These are phyloP conservation scores for Massariosphaeria phaeospora DNA, from an alignment of 495 filamentous ascomycete genomes.

Conservation along the genomic window DNA sequence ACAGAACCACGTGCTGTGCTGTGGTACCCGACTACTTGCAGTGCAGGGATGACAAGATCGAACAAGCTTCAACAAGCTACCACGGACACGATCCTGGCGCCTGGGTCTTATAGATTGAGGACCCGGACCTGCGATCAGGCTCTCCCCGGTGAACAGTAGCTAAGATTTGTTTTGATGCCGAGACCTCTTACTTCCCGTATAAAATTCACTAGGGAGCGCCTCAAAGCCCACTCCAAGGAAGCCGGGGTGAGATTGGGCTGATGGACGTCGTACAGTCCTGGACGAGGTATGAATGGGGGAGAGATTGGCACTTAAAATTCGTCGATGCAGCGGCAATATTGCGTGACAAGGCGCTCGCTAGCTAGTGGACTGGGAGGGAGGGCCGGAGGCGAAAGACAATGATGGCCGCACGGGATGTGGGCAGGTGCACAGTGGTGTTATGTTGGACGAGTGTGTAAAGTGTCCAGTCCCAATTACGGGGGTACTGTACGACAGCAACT, in stretches of 20 bases:
- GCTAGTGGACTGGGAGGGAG: no score
- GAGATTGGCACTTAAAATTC: conserved; percentile 2
- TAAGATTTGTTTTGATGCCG: no score
- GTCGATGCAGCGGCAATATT: conserved; percentile 1
- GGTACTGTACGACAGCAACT: no score
- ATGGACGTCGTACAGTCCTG: neutral
- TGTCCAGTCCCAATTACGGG: no score
- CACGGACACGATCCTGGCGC: conserved; percentile 15
- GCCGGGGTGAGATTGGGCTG: neutral
- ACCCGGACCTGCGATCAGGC: neutral
- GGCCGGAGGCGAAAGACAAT: no score
- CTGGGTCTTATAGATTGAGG: conserved; percentile 22
- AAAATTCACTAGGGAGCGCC: neutral
- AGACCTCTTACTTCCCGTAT: neutral
- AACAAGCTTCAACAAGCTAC: conserved; percentile 25
- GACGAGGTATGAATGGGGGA: neutral
- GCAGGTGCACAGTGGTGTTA: no score
- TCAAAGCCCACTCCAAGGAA: neutral
- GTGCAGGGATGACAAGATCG: conserved; percentile 11
- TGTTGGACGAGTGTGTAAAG: no score
- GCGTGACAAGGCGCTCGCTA: neutral
- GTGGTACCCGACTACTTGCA: neutral
- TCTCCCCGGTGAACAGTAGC: no score
- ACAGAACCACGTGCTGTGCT: conserved; percentile 9
- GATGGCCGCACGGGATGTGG: no score